Evolutionary conservation across 257 asterid species (phyloP).

Genomic region (Solanum habrochaites): DNA sequence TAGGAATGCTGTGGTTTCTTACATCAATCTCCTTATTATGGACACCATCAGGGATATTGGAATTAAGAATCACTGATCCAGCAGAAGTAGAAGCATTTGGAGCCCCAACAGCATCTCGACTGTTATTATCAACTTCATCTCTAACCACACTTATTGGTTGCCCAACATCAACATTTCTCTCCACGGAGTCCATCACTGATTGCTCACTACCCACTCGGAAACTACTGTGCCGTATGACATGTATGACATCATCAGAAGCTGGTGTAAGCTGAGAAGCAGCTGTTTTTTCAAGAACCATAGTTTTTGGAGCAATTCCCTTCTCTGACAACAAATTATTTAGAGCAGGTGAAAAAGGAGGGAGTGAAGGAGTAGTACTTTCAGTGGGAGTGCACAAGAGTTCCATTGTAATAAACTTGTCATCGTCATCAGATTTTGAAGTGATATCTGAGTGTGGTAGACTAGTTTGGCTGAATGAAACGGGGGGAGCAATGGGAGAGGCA

Average conservation of each 20-base stretch:
- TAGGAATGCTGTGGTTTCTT: constrained; percentile 9
- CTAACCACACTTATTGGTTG: constrained; percentile 32
- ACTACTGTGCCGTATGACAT: constrained; percentile 55
- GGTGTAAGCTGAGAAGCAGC: constrained; percentile 26
- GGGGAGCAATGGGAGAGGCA: constrained; percentile 19
- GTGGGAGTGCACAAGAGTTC: constrained; percentile 16
- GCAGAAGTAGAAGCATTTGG: not conserved
- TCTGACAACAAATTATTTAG: constrained; percentile 29
- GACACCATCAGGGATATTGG: constrained; percentile 16
- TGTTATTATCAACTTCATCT: constrained; percentile 30
- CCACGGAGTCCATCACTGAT: constrained; percentile 23
- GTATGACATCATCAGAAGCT: constrained; percentile 55
- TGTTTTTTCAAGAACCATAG: constrained; percentile 25
- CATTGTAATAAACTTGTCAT: constrained; percentile 51
- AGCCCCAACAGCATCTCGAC: not conserved
- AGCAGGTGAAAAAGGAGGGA: constrained; percentile 23
- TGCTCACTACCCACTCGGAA: constrained; percentile 44
- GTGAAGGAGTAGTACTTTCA: constrained; percentile 20
- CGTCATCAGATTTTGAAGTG: constrained; percentile 21
- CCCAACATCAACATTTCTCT: constrained; percentile 22
- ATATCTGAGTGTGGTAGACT: constrained; percentile 8
- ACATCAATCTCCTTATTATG: constrained; percentile 40
- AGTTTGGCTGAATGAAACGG: constrained; percentile 25
- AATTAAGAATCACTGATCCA: not conserved
- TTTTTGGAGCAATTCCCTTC: constrained; percentile 25